Evolutionary conservation across 495 filamentous ascomycete genomes (phyloP).

Genomic region (Penicillium argentinense): DNA sequence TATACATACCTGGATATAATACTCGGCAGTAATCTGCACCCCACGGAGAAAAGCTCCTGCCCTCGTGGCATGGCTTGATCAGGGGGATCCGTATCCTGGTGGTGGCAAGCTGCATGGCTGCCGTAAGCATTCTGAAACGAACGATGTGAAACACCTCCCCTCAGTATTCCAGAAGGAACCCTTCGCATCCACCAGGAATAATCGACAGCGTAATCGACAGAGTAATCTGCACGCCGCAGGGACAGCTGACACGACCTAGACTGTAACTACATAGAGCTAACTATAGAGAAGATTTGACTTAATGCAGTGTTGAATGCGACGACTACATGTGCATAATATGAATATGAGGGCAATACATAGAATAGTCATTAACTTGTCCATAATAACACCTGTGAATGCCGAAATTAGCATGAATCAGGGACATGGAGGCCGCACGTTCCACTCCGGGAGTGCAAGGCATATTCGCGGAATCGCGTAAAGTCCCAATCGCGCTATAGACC

Average conservation of each 20-base stretch:
- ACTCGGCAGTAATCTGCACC: too few relatives aligned
- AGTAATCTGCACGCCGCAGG: slow-evolving; percentile 1
- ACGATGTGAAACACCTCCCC: not conserved
- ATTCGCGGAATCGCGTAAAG: not conserved
- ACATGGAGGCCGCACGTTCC: not conserved
- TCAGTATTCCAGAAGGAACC: slow-evolving; percentile 16
- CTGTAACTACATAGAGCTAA: too few relatives aligned
- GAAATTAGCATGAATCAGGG: not conserved
- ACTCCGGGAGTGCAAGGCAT: slow-evolving; percentile 1
- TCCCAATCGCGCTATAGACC: too few relatives aligned
- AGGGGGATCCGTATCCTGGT: not conserved
- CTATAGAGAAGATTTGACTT: too few relatives aligned
- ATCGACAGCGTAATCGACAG: not conserved
- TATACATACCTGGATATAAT: too few relatives aligned
- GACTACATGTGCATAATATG: too few relatives aligned
- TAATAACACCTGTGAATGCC: not conserved
- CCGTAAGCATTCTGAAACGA: slow-evolving; percentile 3
- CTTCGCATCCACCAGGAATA: slow-evolving; percentile 6
- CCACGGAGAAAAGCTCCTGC: not conserved
- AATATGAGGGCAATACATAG: too few relatives aligned
- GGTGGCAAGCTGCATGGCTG: not conserved
- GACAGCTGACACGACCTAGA: too few relatives aligned
- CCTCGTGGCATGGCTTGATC: not conserved
- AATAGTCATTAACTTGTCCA: too few relatives aligned
- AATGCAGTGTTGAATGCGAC: too few relatives aligned